phyloP scores from a whole-genome alignment of 2,329 filamentous ascomycete genomes.

The Aspergillus hiratsukae region DNA sequence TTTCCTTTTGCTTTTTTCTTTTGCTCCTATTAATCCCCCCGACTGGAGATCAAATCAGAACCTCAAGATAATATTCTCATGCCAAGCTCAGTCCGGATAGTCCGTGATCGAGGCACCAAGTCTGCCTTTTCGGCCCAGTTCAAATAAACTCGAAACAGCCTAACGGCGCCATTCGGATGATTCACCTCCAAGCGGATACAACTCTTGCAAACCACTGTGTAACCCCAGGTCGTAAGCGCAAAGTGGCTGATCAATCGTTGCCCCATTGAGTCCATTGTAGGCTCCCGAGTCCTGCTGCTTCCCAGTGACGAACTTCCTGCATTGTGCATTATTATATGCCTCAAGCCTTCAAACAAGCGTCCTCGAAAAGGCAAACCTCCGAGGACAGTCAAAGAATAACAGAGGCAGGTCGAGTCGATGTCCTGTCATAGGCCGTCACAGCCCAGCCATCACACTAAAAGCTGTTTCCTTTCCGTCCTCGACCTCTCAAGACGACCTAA shows the following conservation, averaged over 20 bases:
- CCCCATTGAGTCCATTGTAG: slow-evolving; percentile 2
- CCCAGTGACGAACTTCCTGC: slow-evolving; percentile 12
- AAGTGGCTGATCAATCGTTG: slow-evolving; percentile 16
- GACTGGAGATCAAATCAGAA: background rate
- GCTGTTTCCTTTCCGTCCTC: background rate
- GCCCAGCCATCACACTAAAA: slow-evolving; percentile 7
- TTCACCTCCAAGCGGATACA: slow-evolving; percentile 5
- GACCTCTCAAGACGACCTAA: background rate
- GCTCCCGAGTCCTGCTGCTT: slow-evolving; percentile 16
- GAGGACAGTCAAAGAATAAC: slow-evolving; percentile 7
- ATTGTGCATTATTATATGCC: slow-evolving; percentile 5
- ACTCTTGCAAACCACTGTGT: slow-evolving; percentile 12
- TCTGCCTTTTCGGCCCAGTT: slow-evolving; percentile 14
- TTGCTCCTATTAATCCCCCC: background rate
- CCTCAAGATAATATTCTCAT: slow-evolving; percentile 11
- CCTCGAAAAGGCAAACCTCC: background rate
- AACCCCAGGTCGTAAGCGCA: slow-evolving; percentile 13
- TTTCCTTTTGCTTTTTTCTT: background rate
- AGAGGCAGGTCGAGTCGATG: slow-evolving; percentile 5
- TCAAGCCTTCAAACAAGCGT: background rate
- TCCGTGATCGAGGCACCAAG: background rate
- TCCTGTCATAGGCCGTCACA: slow-evolving; percentile 8
- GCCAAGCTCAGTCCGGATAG: slow-evolving; percentile 10
- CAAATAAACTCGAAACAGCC: slow-evolving; percentile 40
- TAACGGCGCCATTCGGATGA: slow-evolving; percentile 28